Evolutionary conservation across 768 basidiomycete genomes (phyloP), one percentile per base, ranked within the genome.

Genomic region (Artomyces pyxidatus): DNA sequence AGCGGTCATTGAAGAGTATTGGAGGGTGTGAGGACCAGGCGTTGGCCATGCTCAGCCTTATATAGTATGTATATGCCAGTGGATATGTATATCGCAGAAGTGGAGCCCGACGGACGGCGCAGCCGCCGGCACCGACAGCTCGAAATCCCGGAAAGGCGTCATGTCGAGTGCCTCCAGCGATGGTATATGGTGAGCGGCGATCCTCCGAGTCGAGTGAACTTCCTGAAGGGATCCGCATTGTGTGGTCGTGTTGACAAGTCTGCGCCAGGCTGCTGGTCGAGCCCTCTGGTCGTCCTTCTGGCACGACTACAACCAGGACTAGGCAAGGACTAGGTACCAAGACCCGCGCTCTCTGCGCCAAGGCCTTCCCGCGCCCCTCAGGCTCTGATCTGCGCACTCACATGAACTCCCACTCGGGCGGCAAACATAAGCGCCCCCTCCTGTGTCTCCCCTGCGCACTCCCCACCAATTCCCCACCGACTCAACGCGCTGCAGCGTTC

Each of bases 371-470:
- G 12, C 65, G 71, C 1, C 71, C 73, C 4, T 70, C 69, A 16
- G 73, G 71, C n/a, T n/a, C n/a, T n/a, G n/a, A n/a, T 7, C 56
- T 72, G 46, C 53, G 57, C 14, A 72, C 71, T 12, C 71, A 72
- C 47, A 68, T 71, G 71, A 74, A 74, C 45, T 67, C 66, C 11
- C 71, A 72, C 43, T 65, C 65, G 1, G 72, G 72, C 5, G 67
- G 61, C 1, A 73, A 65, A 50, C 71, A 72, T 72, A 61, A 19
- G 71, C 57, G 8, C 27, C 49, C 11, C 19, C 8, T 39, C 7
- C 10, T 25, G 1, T 21, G 16, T 6, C 22, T 21, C 17, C 14
- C 39, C 2, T 17, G 5, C 32, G 2, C 32, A n/a, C n/a, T n/a
- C n/a, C n/a, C n/a, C n/a, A n/a, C n/a, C n/a, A n/a, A 35, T n/a